Evolutionary conservation across 1,284 basidiomycete species (phyloP), one percentile per base, ranked within the genome.

Genomic region (Ustilago hordei): DNA sequence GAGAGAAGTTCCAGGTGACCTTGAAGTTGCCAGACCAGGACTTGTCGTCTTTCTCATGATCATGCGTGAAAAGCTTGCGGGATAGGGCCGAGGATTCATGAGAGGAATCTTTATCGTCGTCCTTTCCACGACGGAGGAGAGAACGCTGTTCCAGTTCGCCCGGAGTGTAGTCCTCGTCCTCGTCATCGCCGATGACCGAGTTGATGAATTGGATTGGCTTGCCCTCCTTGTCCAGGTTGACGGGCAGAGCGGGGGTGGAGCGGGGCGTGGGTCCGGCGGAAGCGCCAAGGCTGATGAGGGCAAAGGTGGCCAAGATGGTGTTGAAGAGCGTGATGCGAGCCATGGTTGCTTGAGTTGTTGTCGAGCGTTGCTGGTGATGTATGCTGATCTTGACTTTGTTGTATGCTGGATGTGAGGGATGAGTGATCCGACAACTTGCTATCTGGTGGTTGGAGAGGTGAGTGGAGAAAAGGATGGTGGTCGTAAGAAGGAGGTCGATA

Each of bases 1-100:
- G 54, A 48, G 75, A 69, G 2, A 81, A 77, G 65, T 85, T 83
- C 82, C 82, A 85, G 35, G 82, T 85, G 68, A 84, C 78, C 60
- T 79, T 64, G 15, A 81, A 62, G 35, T 60, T 43, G 34, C 61
- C 56, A 9, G 31, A 39, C 70, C 71, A 78, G 43, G 82, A 34
- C 38, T 65, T 6, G 66, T 78, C 76, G 12, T 36, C 23, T 19
- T 50, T 34, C 4, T 45, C 36, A 8, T 77, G 72, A 12, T 70
- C 75, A 39, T 72, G 36, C 28, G 76, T 78, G 68, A 67, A 77
- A 11, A 60, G 48, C 34, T 74, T 55, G 48, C 64, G 61, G 47
- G 56, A 43, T 12, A 47, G 3, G 36, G 54, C 23, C 34, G 23
- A 23, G 17, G 54, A 31, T 23, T 50, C 64, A 55, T 58, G 59